Evolutionary conservation across 345 rosid genomes (phyloP).

Genomic region (Melastoma malabathricum): DNA sequence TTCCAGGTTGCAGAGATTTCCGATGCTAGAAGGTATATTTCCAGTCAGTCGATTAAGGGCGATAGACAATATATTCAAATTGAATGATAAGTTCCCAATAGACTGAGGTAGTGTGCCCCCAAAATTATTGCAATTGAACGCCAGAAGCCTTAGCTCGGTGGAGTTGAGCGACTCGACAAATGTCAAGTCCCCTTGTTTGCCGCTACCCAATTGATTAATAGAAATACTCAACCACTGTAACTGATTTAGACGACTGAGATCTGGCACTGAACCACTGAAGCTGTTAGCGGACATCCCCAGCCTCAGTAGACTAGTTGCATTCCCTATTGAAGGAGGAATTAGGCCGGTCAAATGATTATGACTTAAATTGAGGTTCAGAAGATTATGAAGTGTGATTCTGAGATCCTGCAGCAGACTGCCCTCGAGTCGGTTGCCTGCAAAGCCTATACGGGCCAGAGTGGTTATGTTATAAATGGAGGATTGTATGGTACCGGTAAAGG

Average conservation of each 20-base stretch:
- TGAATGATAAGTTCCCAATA: not conserved
- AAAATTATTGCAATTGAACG: not conserved
- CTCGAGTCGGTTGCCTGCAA: not conserved
- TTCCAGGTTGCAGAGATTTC: not conserved
- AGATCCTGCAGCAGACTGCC: not conserved
- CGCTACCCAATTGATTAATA: conserved; percentile 3
- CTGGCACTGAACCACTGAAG: not conserved
- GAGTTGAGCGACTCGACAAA: conserved; percentile 1
- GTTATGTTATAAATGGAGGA: not conserved
- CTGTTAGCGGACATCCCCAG: not conserved
- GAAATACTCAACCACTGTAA: not conserved
- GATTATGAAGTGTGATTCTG: not conserved
- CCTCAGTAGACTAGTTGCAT: not conserved
- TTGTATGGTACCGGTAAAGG: not conserved
- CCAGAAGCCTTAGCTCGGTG: not conserved
- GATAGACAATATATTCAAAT: not conserved
- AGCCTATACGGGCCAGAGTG: not conserved
- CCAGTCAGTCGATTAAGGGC: not conserved
- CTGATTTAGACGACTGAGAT: not conserved
- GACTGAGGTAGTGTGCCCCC: conserved; percentile 7
- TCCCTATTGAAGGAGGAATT: not conserved
- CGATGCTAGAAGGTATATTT: not conserved
- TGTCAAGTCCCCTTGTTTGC: conserved; percentile 1
- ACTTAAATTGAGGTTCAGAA: accelerated
- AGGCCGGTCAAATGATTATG: accelerated